These are phyloP conservation scores for Gossypium herbaceum DNA, from an alignment of 345 rosid genomes.

Conservation along the genomic window DNA sequence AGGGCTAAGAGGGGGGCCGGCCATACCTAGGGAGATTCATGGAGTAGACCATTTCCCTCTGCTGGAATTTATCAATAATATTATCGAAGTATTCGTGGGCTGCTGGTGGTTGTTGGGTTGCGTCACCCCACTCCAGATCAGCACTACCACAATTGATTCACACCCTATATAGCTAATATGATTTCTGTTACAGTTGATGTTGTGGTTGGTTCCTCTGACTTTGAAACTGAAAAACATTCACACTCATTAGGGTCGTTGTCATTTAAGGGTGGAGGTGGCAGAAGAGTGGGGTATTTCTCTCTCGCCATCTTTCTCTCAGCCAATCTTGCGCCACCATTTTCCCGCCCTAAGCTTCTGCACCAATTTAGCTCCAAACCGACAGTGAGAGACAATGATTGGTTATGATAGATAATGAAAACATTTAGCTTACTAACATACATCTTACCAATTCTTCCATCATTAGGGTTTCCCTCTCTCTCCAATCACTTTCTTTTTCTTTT, in stretches of 20 bases:
- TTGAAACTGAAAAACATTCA: conserved; percentile 1
- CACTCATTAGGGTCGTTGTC: conserved; percentile 34
- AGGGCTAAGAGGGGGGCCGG: too few species aligned
- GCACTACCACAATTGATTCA: too few species aligned
- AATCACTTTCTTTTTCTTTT: neutral
- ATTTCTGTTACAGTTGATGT: too few species aligned
- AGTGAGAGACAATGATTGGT: conserved; percentile 39
- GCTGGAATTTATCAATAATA: conserved; percentile 12
- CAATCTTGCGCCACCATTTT: conserved; percentile 40
- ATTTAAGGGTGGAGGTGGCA: conserved; percentile 48
- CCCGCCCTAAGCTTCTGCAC: conserved; percentile 43
- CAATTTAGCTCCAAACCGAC: conserved; percentile 46
- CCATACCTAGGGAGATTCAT: too few species aligned
- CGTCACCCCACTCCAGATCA: conserved; percentile 28
- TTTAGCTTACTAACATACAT: conserved; percentile 16
- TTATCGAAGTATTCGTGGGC: too few species aligned
- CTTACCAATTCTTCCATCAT: conserved; percentile 22
- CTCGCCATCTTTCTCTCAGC: conserved; percentile 16
- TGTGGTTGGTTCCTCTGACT: too few species aligned
- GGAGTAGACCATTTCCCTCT: neutral
- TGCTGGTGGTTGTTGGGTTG: conserved; percentile 43
- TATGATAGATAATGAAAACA: conserved; percentile 35
- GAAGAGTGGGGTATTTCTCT: conserved; percentile 6
- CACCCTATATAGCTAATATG: too few species aligned
- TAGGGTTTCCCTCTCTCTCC: conserved; percentile 30